Base-by-base conservation (phyloP, 495 filamentous ascomycete species). In the Hamigera avellanea region DNA sequence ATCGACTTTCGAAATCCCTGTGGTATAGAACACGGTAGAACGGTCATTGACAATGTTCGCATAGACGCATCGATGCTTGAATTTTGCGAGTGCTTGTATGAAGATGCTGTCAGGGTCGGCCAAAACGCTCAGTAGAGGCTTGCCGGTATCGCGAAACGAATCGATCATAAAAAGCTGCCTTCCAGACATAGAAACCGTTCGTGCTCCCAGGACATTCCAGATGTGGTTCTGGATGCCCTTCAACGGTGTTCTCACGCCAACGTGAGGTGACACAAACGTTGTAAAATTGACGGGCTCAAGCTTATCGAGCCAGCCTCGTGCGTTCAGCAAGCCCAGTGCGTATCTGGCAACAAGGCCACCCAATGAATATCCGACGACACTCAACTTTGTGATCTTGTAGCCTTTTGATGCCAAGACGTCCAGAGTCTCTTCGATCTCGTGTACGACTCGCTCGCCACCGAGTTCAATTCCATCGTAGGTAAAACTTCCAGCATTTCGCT, bases 381-480 rank as follows among this genome's bases (percentile, higher is more conserved):
- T 94, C 21, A 96, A 52, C 62, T 85, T 93, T 32, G 54, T 76
- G 46, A 95, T 82, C 3, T 74, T 62, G 23, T 76, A 69, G 3
- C 86, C 87, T n/a, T 55, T 57, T 23, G 56, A 54, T 12, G 69
- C 67, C 30, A 89, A 67, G n/a, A 66, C 54, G 19, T 81, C 72
- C 21, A 95, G 57, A 26, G 76, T 78, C 44, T 88, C 76, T 56
- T 95, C 88, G 35, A 95, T 85, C 64, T 96, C 89, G 43, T 76
- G 64, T 14, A 80, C 81, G 19, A 95, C 77, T 26, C 89, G 78
- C 66, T 96, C 89, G 39, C 84, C 89, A 38, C 88, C 84, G 7
- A 80, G 63, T 47, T 95, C 87, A 51, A 96, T 86, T 35, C 89
- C 89, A 60, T 96, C 89, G 57, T 96, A 96, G 15, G 89, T 96